These are phyloP conservation scores for Mycosarcoma maydis DNA, from an alignment of 1,284 basidiomycete species.

Conservation along the genomic window DNA sequence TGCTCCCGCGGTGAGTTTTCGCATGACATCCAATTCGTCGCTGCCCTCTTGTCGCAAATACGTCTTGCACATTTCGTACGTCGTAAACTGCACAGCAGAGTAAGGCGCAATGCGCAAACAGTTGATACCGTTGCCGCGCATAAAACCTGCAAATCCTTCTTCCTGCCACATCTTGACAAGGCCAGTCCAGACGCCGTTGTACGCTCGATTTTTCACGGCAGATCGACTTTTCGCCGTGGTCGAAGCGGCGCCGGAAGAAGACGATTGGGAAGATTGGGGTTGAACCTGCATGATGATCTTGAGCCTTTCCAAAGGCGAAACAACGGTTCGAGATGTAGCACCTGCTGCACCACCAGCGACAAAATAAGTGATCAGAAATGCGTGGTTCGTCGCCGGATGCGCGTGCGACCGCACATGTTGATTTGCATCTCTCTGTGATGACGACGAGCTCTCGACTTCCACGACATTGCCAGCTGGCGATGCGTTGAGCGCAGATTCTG, in stretches of 20 bases:
- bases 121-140: conserved; percentile 87
- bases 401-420: background rate
- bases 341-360: conserved; percentile 76
- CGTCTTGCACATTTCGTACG: conserved; percentile 85
- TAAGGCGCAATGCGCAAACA: conserved; percentile 82
- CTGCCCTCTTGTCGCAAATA: conserved; percentile 10
- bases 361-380: conserved; percentile 67
- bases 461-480: background rate
- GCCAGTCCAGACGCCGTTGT: conserved; percentile 60
- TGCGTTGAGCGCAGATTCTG: conserved; percentile 2
- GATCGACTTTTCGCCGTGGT: too few relatives aligned
- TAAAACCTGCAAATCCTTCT: conserved; percentile 89
- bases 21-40: conserved; percentile 81
- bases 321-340: conserved; percentile 83
- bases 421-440: background rate
- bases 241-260: too few relatives aligned
- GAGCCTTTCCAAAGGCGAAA: conserved; percentile 86
- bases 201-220: conserved; percentile 47
- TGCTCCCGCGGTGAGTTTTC: conserved; percentile 82
- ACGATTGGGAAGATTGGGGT: conserved; percentile 30
- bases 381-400: conserved; percentile 28
- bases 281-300: conserved; percentile 85
- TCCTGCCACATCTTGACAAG: conserved; percentile 80
- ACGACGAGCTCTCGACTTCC: background rate
- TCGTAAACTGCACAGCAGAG: conserved; percentile 90